These are phyloP conservation scores for Truncatella angustata DNA, from an alignment of 2,329 filamentous ascomycete species.

Conservation along the genomic window DNA sequence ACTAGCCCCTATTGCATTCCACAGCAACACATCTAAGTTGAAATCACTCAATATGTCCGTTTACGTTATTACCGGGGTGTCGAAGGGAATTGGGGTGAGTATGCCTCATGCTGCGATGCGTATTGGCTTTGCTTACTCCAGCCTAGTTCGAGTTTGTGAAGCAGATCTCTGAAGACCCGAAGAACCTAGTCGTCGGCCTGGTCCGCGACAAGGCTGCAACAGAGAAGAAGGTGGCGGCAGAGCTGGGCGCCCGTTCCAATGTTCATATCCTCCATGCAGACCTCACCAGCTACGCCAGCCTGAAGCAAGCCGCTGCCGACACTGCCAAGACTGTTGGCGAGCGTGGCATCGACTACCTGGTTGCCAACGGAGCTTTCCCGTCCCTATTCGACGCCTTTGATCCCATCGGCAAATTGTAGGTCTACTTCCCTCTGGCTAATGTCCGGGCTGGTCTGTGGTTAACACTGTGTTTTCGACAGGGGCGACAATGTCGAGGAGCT, in stretches of 20 bases:
- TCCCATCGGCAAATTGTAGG: constrained; percentile 36
- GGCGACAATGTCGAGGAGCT: constrained; percentile 8
- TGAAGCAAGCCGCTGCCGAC: constrained; percentile 26
- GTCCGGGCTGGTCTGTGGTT: constrained; percentile 26
- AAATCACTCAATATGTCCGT: constrained; percentile 14
- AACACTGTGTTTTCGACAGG: background rate
- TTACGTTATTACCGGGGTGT: constrained; percentile 20
- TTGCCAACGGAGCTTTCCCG: constrained; percentile 19
- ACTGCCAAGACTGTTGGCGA: constrained; percentile 3
- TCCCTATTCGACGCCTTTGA: constrained; percentile 24
- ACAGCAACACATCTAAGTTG: background rate
- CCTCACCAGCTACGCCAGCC: constrained; percentile 34
- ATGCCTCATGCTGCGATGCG: background rate
- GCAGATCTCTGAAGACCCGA: constrained; percentile 40
- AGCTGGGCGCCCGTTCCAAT: constrained; percentile 38
- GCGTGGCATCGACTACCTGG: constrained; percentile 1
- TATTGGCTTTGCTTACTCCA: background rate
- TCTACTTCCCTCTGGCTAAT: constrained; percentile 45
- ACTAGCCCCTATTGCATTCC: background rate
- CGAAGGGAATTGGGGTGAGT: constrained; percentile 20
- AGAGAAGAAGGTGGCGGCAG: constrained; percentile 39
- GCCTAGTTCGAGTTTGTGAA: constrained; percentile 47
- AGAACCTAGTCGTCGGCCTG: constrained; percentile 45
- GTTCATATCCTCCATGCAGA: constrained; percentile 46
- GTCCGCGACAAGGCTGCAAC: constrained; percentile 45